Conservation (phyloP, 805 yeast species). For the Candida odintsovae region DNA sequence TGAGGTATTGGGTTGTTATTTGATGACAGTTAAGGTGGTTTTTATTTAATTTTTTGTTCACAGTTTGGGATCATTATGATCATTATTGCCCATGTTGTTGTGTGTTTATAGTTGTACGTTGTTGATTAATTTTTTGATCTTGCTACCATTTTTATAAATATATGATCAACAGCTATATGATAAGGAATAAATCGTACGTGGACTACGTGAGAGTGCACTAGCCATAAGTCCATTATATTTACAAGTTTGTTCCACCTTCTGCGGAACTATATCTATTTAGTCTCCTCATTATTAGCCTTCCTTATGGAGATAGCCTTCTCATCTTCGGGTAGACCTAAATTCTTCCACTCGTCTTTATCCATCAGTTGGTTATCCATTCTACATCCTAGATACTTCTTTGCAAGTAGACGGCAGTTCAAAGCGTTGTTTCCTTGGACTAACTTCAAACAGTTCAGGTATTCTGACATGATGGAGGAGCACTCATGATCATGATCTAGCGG, state of each 20-base stretch:
- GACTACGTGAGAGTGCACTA: neutral
- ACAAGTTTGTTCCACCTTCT: neutral
- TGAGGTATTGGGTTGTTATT: neutral
- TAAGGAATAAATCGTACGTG: neutral
- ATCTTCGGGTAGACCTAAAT: conserved; percentile 57
- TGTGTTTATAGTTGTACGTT: no score
- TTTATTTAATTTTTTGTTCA: neutral
- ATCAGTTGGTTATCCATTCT: conserved; percentile 77
- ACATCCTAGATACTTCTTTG: conserved; percentile 76
- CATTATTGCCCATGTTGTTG: no score
- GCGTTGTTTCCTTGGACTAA: conserved; percentile 78
- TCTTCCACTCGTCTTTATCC: conserved; percentile 54
- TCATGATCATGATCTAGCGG: conserved; percentile 89
- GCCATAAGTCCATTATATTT: neutral
- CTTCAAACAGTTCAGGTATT: conserved; percentile 74
- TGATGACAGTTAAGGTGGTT: neutral
- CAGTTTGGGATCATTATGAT: no score
- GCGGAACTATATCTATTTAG: neutral
- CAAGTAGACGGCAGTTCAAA: conserved; percentile 81
- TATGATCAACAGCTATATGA: neutral
- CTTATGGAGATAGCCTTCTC: conserved; percentile 19
- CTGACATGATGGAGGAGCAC: conserved; percentile 68
- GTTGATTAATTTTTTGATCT: no score
- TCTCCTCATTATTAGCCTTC: neutral
- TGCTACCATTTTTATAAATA: no score